phyloP scores from a whole-genome alignment of 176 grass and related monocot genomes.

The Eleusine indica region DNA sequence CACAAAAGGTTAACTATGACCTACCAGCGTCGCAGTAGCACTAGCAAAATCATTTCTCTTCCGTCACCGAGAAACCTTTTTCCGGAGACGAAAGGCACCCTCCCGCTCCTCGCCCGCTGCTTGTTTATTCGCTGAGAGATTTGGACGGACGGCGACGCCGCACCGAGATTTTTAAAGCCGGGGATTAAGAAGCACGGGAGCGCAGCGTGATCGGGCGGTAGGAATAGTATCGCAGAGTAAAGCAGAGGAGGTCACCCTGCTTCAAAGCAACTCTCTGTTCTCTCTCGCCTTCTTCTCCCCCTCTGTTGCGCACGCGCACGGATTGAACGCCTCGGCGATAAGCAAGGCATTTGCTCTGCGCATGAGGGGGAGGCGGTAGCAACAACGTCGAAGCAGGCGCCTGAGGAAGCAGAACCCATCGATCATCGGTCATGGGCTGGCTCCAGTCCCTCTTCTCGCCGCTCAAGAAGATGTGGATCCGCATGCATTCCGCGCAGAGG shows the following conservation, averaged over 20 bases:
- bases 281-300: slow-evolving; percentile 3
- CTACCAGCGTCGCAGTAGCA: not conserved
- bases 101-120: no score
- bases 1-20: slow-evolving; percentile 39
- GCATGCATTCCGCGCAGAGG: slow-evolving; percentile 73
- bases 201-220: slow-evolving; percentile 41
- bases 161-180: slow-evolving; percentile 65
- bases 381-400: not conserved
- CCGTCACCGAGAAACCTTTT: not conserved
- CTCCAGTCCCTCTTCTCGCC: slow-evolving; percentile 74
- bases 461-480: slow-evolving; percentile 88
- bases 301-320: not conserved
- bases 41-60: not conserved
- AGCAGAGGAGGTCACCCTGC: slow-evolving; percentile 61
- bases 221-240: slow-evolving; percentile 38
- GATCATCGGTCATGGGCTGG: slow-evolving; percentile 61
- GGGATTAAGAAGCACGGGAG: slow-evolving; percentile 53
- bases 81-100: slow-evolving; percentile 26
- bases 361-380: slow-evolving; percentile 12
- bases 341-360: slow-evolving; percentile 35
- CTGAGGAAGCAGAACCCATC: not conserved
- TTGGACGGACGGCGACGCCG: slow-evolving; percentile 72
- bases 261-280: slow-evolving; percentile 48
- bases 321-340: slow-evolving; percentile 4
- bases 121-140: slow-evolving; percentile 48